These are phyloP conservation scores for Podaxis sp. DNA, from an alignment of 768 basidiomycete species.

Conservation along the genomic window DNA sequence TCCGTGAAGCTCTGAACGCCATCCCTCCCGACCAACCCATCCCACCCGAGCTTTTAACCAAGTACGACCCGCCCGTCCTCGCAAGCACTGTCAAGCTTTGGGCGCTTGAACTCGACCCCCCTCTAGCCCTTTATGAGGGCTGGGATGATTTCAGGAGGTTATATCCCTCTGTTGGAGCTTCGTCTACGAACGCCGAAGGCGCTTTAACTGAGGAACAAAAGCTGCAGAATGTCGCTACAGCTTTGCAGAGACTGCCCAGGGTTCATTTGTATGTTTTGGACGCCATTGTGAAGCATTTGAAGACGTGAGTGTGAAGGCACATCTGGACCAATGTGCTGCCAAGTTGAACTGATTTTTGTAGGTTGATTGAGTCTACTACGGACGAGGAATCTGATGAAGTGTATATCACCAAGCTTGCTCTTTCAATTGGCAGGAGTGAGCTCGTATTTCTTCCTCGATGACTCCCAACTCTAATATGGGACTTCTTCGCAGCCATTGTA, in stretches of 20 bases:
- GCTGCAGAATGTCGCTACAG: constrained; percentile 53
- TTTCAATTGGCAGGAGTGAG: constrained; percentile 85
- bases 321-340: background rate
- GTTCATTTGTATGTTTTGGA: constrained; percentile 82
- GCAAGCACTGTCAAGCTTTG: constrained; percentile 86
- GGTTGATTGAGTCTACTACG: constrained; percentile 65
- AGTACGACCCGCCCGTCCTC: constrained; percentile 83
- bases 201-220: constrained; percentile 53
- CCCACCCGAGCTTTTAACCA: constrained; percentile 43
- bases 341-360: constrained; percentile 23
- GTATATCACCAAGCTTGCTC: constrained; percentile 81
- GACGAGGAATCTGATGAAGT: constrained; percentile 72
- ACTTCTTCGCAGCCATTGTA: constrained; percentile 53
- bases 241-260: constrained; percentile 68
- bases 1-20: constrained; percentile 80
- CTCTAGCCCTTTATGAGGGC: constrained; percentile 78
- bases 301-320: constrained; percentile 52
- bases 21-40: constrained; percentile 57
- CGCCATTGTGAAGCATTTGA: constrained; percentile 71
- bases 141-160: constrained; percentile 89
- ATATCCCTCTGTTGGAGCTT: constrained; percentile 73
- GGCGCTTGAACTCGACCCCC: constrained; percentile 88
- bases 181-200: constrained; percentile 44
- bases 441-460: background rate
- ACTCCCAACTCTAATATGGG: background rate